A percentile compares a stretch with the other conserved stretches of the same genome.
phyloP scores from a whole-genome alignment of 257 asterid genomes.

The Anisodus tanguticus region DNA sequence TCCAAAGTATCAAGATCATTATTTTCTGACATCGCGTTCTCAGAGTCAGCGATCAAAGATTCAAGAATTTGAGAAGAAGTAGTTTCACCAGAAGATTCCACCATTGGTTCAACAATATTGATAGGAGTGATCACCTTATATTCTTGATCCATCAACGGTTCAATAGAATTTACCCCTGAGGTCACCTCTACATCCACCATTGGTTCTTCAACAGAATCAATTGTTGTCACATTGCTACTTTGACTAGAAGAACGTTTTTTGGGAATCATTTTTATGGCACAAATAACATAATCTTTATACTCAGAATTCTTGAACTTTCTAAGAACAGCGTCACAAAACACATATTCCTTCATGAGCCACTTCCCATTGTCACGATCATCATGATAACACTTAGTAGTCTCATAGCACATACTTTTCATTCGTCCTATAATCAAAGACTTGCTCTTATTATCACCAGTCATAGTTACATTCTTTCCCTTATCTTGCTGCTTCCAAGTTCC shows the following conservation, averaged over 20 bases:
- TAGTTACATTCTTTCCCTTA: not conserved
- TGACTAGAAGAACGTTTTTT: not conserved
- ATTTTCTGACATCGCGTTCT: not conserved
- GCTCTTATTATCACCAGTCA: not conserved
- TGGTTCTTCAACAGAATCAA: not conserved
- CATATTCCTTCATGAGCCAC: not conserved
- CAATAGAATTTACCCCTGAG: not conserved
- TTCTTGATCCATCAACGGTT: not conserved
- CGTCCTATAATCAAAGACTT: not conserved
- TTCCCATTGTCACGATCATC: not conserved
- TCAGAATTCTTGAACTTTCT: not conserved
- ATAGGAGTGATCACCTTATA: not conserved
- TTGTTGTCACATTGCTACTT: not conserved
- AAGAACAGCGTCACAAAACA: not conserved
- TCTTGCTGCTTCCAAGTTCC: slow-evolving; percentile 1
- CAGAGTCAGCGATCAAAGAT: not conserved
- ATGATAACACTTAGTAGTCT: not conserved
- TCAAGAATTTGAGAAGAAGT: not conserved
- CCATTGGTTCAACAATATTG: not conserved
- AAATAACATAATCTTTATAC: not conserved
- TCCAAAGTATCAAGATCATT: not conserved
- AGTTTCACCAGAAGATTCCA: not conserved
- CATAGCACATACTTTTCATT: not conserved
- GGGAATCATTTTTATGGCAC: not conserved
- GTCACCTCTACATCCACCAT: not conserved